A percentile compares a stretch with the other conserved stretches of the same genome.
These are phyloP conservation scores for Podosphaera fusca DNA, from an alignment of 2,329 filamentous ascomycete genomes.

Conservation along the genomic window DNA sequence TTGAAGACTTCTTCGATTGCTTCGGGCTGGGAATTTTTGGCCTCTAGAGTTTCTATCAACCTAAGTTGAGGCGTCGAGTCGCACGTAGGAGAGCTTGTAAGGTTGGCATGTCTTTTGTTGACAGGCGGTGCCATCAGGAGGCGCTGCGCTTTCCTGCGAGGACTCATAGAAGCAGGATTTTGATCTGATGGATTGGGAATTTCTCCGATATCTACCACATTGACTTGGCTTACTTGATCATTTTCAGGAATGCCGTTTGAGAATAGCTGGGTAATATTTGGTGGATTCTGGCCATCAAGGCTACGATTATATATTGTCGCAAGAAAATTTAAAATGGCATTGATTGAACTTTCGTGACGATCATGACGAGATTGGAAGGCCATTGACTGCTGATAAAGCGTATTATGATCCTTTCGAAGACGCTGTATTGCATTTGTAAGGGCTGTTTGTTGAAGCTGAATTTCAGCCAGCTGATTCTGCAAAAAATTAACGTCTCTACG, in stretches of 20 bases:
- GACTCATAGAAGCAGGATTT: slow-evolving; percentile 10
- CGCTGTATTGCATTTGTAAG: slow-evolving; percentile 66
- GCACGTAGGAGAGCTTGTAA: slow-evolving; percentile 11
- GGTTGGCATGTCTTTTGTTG: slow-evolving; percentile 8
- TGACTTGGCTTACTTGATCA: slow-evolving; percentile 26
- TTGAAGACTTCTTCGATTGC: slow-evolving; percentile 38
- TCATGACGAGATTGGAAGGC: slow-evolving; percentile 82
- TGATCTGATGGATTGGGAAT: slow-evolving; percentile 17
- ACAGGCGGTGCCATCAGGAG: slow-evolving; percentile 15
- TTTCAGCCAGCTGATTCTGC: slow-evolving; percentile 54
- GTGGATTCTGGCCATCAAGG: slow-evolving; percentile 57
- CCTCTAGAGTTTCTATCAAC: background rate
- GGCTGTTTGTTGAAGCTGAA: slow-evolving; percentile 67
- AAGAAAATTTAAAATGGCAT: slow-evolving; percentile 91
- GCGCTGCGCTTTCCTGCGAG: slow-evolving; percentile 12
- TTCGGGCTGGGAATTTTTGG: slow-evolving; percentile 20
- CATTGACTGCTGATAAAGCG: slow-evolving; percentile 68
- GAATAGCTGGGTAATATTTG: slow-evolving; percentile 70
- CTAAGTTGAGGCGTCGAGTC: background rate
- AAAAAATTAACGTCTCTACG: slow-evolving; percentile 58
- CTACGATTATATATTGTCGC: slow-evolving; percentile 92
- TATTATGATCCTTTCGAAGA: slow-evolving; percentile 65
- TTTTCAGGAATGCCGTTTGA: slow-evolving; percentile 45
- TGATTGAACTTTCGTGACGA: slow-evolving; percentile 95
- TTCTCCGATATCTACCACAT: slow-evolving; percentile 37